Percentiles rank a stretch among this genome's conserved stretches.
Evolutionary conservation across 352 stramenopile genomes (phyloP).

Genomic region (Phytophthora pseudosyringae): DNA sequence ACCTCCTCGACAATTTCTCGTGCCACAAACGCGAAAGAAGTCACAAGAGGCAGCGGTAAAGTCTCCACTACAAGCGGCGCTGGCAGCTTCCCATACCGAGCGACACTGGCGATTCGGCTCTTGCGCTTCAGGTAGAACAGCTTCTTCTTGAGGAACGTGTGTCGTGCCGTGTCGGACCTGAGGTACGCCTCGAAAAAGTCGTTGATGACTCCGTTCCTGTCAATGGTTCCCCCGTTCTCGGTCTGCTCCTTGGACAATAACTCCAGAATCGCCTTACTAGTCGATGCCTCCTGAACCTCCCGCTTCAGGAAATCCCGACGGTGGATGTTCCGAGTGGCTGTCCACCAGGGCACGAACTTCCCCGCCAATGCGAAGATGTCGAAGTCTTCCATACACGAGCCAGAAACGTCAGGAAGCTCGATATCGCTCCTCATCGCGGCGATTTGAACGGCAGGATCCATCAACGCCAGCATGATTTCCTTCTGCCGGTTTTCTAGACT

Average conservation of each 20-base stretch:
- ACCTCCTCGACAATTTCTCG: constrained; percentile 13
- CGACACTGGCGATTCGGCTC: constrained; percentile 46
- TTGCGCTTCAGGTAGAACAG: constrained; percentile 52
- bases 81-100: constrained; percentile 52
- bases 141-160: constrained; percentile 61
- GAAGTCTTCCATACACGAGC: constrained; percentile 43
- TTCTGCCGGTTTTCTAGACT: constrained; percentile 47
- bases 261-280: constrained; percentile 41
- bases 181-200: constrained; percentile 62
- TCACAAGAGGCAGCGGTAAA: constrained; percentile 35
- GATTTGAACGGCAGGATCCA: constrained; percentile 64
- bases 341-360: constrained; percentile 72
- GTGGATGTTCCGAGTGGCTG: constrained; percentile 47
- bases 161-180: constrained; percentile 39
- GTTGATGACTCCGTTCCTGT: constrained; percentile 21
- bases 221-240: constrained; percentile 12
- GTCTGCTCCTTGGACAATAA: constrained; percentile 42
- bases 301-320: constrained; percentile 59
- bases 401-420: constrained; percentile 58
- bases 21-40: constrained; percentile 43
- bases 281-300: constrained; percentile 53
- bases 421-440: constrained; percentile 63
- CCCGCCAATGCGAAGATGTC: constrained; percentile 55
- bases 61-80: constrained; percentile 55
- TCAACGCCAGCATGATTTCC: constrained; percentile 60